Evolutionary conservation across 139 green algal genomes (phyloP).

Genomic region (Chlorella vulgaris): DNA sequence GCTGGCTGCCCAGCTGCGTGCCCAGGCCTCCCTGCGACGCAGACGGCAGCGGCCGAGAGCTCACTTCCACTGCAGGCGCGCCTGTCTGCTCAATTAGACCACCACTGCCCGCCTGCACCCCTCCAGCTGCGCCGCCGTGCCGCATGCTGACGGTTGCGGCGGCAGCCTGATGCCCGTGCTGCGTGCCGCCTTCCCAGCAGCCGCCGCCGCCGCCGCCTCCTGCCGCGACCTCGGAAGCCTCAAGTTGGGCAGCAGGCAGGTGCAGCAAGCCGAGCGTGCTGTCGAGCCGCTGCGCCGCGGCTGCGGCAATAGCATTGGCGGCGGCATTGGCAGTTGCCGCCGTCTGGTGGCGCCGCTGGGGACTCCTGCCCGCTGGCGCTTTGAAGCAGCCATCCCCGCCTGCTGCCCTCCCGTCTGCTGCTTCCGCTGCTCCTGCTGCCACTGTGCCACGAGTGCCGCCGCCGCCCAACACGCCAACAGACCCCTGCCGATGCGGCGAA

Average conservation of each 20-base stretch:
- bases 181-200: neutral
- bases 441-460: neutral
- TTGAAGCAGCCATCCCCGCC: slow-evolving; percentile 22
- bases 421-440: neutral
- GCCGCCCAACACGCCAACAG: too few relatives aligned
- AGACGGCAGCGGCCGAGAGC: slow-evolving; percentile 12
- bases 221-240: slow-evolving; percentile 21
- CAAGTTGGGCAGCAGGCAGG: neutral
- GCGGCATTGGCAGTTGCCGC: neutral
- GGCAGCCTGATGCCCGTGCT: slow-evolving; percentile 6
- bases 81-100: neutral
- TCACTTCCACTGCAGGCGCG: slow-evolving; percentile 22
- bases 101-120: neutral
- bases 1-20: slow-evolving; percentile 26
- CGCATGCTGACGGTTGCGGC: slow-evolving; percentile 22
- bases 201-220: neutral
- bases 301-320: neutral
- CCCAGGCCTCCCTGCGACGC: slow-evolving; percentile 2
- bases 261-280: slow-evolving; percentile 28
- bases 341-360: neutral
- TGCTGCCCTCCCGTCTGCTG: neutral
- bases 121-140: neutral
- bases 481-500: neutral
- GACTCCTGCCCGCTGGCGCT: neutral
- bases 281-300: slow-evolving; percentile 8